Conservation (phyloP, 345 rosid species). For the Salix arbutifolia region DNA sequence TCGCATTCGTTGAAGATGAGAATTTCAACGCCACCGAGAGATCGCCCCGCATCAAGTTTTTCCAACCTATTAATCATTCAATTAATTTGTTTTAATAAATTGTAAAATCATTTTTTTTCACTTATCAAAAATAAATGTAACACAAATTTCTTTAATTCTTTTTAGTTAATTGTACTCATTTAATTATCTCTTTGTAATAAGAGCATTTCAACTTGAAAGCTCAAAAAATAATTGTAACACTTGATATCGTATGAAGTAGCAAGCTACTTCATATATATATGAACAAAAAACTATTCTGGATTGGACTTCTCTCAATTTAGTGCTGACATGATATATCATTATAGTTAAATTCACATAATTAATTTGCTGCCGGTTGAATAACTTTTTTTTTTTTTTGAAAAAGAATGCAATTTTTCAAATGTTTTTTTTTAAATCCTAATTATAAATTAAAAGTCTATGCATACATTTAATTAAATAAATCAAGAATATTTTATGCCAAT, state of each 20-base stretch:
- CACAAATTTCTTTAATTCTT: neutral
- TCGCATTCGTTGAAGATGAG: neutral
- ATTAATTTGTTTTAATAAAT: conserved; percentile 1
- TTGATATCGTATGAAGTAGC: neutral
- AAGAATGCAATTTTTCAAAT: too few species aligned
- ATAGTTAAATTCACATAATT: too few species aligned
- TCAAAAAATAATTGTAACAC: neutral
- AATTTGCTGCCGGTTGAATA: too few species aligned
- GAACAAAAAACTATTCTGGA: too few species aligned
- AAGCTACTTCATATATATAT: too few species aligned
- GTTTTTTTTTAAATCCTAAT: too few species aligned
- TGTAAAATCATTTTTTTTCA: neutral
- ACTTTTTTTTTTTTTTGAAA: too few species aligned
- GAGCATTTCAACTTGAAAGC: neutral
- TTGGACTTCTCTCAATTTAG: too few species aligned
- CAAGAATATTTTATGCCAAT: too few species aligned
- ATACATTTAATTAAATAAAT: too few species aligned
- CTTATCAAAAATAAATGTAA: neutral
- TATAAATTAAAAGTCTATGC: too few species aligned
- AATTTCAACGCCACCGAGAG: neutral
- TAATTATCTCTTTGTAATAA: neutral
- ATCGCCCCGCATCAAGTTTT: neutral
- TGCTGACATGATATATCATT: too few species aligned
- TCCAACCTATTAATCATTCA: neutral
- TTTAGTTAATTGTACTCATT: neutral